phyloP scores from a whole-genome alignment of 371 early-diverging fungal genomes.

The Mycotypha africana region DNA sequence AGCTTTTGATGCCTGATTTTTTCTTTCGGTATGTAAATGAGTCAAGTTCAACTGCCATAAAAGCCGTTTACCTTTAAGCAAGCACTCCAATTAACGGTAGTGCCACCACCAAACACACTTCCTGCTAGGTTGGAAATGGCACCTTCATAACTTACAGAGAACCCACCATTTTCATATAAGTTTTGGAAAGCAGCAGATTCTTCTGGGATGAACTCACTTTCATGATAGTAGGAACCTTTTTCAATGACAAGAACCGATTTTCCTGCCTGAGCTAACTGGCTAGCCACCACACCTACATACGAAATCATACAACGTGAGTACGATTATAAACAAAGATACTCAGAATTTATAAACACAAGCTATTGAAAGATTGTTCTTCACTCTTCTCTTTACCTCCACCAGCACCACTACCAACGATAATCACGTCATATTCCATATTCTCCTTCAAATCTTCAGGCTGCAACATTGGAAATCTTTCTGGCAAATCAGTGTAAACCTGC shows the following conservation, averaged over 20 bases:
- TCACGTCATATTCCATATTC: conserved; percentile 52
- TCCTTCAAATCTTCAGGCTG: conserved; percentile 15
- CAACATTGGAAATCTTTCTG: conserved; percentile 3
- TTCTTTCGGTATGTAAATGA: not conserved
- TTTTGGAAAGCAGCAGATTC: conserved; percentile 43
- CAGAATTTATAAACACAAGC: not conserved
- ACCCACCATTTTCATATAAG: conserved; percentile 48
- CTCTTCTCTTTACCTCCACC: conserved; percentile 53
- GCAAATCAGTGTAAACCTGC: conserved; percentile 12
- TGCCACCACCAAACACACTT: conserved; percentile 67
- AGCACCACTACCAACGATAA: conserved; percentile 72
- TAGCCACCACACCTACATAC: conserved; percentile 61
- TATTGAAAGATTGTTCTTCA: not conserved
- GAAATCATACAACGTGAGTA: too few species aligned
- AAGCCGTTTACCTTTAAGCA: conserved; percentile 49
- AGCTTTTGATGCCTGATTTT: not conserved
- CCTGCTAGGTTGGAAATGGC: conserved; percentile 54
- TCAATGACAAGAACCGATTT: conserved; percentile 71
- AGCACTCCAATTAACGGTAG: conserved; percentile 64
- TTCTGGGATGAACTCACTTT: conserved; percentile 40
- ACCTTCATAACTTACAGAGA: conserved; percentile 39
- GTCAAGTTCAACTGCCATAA: not conserved
- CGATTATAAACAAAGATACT: too few species aligned
- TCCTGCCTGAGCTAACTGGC: conserved; percentile 64
- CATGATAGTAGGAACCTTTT: conserved; percentile 59